Conservation (phyloP, 805 yeast species). For the Tetrapisispora arboricola region DNA sequence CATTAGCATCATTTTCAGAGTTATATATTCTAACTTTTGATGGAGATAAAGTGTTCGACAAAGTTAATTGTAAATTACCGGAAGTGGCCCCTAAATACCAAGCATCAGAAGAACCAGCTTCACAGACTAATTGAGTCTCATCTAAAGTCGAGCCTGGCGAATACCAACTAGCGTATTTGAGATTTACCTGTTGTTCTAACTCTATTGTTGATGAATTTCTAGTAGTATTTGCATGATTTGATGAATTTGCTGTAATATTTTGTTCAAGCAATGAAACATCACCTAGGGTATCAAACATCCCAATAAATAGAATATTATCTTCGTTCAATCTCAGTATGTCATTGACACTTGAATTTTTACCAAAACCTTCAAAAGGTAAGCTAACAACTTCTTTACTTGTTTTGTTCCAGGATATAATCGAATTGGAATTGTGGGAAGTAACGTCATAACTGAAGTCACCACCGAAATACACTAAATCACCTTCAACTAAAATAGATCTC, state of each 20-base stretch:
- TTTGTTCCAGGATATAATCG: conserved; percentile 56
- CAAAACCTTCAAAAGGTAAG: conserved; percentile 73
- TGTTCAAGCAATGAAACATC: conserved; percentile 29
- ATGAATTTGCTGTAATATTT: conserved; percentile 19
- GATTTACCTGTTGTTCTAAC: conserved; percentile 52
- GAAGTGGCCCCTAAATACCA: conserved; percentile 47
- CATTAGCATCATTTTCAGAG: conserved; percentile 36
- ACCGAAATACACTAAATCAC: conserved; percentile 58
- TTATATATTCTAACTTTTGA: conserved; percentile 66
- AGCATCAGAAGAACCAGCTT: conserved; percentile 30
- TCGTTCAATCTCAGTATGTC: conserved; percentile 46
- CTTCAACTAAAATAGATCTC: conserved; percentile 39
- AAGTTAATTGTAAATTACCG: conserved; percentile 56
- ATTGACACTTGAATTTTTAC: conserved; percentile 44
- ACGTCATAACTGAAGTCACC: conserved; percentile 55
- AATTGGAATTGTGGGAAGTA: conserved; percentile 27
- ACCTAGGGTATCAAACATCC: conserved; percentile 57
- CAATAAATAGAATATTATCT: conserved; percentile 65
- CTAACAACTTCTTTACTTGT: conserved; percentile 32
- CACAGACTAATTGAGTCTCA: conserved; percentile 44
- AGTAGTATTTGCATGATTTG: conserved; percentile 30
- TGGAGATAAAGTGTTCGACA: conserved; percentile 52
- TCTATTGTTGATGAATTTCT: conserved; percentile 25
- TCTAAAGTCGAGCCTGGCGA: conserved; percentile 32
- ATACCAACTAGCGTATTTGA: conserved; percentile 45